Conservation (phyloP, 2,329 filamentous ascomycete species). For the Aspergillus sp. region DNA sequence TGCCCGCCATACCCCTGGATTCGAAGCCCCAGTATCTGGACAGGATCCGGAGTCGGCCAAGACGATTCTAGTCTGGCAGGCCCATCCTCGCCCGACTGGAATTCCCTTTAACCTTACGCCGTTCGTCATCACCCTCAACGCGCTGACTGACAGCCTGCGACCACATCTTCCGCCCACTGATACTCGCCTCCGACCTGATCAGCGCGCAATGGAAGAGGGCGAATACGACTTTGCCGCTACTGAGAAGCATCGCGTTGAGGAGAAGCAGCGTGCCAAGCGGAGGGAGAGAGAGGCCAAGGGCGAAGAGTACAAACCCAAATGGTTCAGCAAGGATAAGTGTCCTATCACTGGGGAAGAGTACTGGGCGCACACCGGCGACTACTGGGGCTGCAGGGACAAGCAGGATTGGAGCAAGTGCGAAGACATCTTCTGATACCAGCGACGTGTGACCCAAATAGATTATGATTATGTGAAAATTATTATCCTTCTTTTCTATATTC, state of each 20-base stretch:
- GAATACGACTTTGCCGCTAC: constrained; percentile 89
- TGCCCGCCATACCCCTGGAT: constrained; percentile 88
- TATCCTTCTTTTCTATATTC: too few species aligned
- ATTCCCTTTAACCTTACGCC: constrained; percentile 98
- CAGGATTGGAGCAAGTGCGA: constrained; percentile 72
- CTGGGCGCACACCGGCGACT: constrained; percentile 87
- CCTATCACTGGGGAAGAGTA: constrained; percentile 83
- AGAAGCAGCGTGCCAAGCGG: constrained; percentile 81
- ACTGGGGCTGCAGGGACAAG: constrained; percentile 74
- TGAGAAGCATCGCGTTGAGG: constrained; percentile 94
- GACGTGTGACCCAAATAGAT: not conserved
- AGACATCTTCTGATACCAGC: constrained; percentile 64
- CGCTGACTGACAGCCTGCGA: constrained; percentile 78
- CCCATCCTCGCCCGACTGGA: constrained; percentile 75
- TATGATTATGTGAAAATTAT: not conserved
- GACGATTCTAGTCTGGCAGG: constrained; percentile 92
- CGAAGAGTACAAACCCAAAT: constrained; percentile 80
- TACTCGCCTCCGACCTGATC: constrained; percentile 88
- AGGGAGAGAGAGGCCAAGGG: constrained; percentile 74
- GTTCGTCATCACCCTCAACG: constrained; percentile 93
- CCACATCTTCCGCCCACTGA: constrained; percentile 87
- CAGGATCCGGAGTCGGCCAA: constrained; percentile 64
- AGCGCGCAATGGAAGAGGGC: constrained; percentile 98
- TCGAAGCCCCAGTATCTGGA: constrained; percentile 66
- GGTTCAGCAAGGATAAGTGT: constrained; percentile 77